phyloP scores from a whole-genome alignment of 1,284 basidiomycete genomes.

The Phenoliferia sp. region DNA sequence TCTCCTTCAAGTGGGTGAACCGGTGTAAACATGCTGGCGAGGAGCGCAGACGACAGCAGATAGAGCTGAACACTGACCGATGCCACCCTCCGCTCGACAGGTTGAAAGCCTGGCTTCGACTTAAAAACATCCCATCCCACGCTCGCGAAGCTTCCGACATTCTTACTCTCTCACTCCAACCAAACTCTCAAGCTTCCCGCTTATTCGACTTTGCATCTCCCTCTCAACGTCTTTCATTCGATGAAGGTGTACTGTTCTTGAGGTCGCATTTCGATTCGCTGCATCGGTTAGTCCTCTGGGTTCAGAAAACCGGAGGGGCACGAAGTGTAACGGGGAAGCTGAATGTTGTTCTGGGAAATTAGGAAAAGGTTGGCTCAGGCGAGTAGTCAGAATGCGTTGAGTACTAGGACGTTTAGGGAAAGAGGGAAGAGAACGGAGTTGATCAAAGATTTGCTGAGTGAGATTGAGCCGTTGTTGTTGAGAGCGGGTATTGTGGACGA shows the following conservation, averaged over 20 bases:
- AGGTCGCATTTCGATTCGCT: not conserved
- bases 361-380: not conserved
- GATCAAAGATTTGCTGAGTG: not conserved
- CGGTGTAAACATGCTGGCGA: not conserved
- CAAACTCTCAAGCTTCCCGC: not conserved
- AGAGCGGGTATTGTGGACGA: not conserved
- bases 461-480: constrained; percentile 1
- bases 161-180: not conserved
- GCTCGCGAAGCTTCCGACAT: not conserved
- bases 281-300: not conserved
- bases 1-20: not conserved
- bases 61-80: no score
- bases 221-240: not conserved
- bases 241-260: not conserved
- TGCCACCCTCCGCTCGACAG: not conserved
- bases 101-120: not conserved
- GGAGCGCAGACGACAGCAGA: not conserved
- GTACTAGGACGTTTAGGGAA: not conserved
- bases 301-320: not conserved
- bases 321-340: not conserved
- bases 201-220: not conserved
- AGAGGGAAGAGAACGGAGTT: not conserved
- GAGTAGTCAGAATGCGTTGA: not conserved
- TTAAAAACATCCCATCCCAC: not conserved
- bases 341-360: not conserved